Evolutionary conservation across 2,329 filamentous ascomycete species (phyloP).

Genomic region (Saccharata proteae): DNA sequence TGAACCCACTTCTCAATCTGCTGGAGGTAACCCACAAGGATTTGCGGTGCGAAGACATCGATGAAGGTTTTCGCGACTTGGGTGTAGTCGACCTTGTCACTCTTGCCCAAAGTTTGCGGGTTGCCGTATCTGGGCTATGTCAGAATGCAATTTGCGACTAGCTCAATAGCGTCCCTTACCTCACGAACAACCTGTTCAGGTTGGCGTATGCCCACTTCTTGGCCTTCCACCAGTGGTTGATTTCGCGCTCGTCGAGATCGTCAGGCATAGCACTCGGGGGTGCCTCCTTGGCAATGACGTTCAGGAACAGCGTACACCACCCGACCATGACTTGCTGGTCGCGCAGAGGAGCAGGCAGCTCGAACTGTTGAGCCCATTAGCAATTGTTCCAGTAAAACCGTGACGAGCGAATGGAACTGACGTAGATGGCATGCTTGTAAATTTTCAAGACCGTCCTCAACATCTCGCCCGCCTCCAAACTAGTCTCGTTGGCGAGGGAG

Average conservation of each 20-base stretch:
- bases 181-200: conserved; percentile 85
- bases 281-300: conserved; percentile 73
- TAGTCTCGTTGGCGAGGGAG: conserved; percentile 79
- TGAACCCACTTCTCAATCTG: conserved; percentile 97
- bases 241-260: conserved; percentile 72
- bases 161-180: conserved; percentile 36
- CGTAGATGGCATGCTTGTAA: conserved; percentile 97
- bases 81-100: conserved; percentile 63
- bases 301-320: conserved; percentile 93
- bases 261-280: conserved; percentile 70
- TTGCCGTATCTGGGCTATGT: conserved; percentile 67
- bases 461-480: conserved; percentile 92
- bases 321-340: conserved; percentile 75
- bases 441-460: conserved; percentile 88
- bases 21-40: conserved; percentile 83
- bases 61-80: conserved; percentile 87
- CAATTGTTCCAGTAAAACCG: conserved; percentile 10
- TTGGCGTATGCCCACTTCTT: conserved; percentile 99
- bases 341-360: conserved; percentile 66
- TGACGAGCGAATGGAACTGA: conserved; percentile 35
- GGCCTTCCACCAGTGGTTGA: conserved; percentile 98
- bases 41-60: conserved; percentile 83
- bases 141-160: conserved; percentile 11
- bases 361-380: conserved; percentile 52
- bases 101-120: conserved; percentile 59